Base-by-base conservation (phyloP, 2,329 filamentous ascomycete genomes). In the Beauveria pseudobassiana region DNA sequence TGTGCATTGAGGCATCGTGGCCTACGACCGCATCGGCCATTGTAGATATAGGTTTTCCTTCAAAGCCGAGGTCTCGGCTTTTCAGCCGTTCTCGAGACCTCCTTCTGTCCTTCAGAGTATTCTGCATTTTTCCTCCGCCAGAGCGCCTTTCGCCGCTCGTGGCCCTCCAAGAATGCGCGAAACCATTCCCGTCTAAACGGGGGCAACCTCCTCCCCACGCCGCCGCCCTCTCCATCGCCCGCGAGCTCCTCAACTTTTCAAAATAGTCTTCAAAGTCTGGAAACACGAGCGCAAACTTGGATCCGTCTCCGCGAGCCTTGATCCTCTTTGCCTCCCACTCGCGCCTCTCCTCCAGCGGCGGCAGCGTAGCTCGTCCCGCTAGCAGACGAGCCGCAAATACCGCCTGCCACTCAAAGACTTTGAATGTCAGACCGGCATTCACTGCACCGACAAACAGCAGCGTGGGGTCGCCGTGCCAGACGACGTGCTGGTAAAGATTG, bases 381-480 rank as follows among this genome's bases (percentile, higher is more conserved):
- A 88, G 75, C 2, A 86, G 71, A 0, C 85, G 75, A 1, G 86
- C 85, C 0, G 81, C 83, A 1, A 83, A 77, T 0, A 88, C 85
- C 7, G 85, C 84, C 67, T 88, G 86, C 83, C 84, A 88, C 72
- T 88, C 86, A 61, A 87, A 88, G 34, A 88, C 79, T 68, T 86
- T 87, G 73, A 89, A 89, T 0, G 86, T 89, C 30, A 89, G 71
- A 0, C 82, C 82, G 0, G 81, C 80, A 1, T 75, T 74, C 0
- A 80, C 82, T 4, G 84, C 85, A 28, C 84, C 85, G 2, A 87
- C 75, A 66, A 87, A 87, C 2, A 81, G 71, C 10, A 87, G 72
- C 0, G 77, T 81, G 0, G 83, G 80, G 64, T 87, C 84, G 20
- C 77, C 66, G 40, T 74, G 75, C 69, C 78, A 84, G 7, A 86